These are phyloP conservation scores for Scleroderma citrinum DNA, from an alignment of 768 basidiomycete species.

Conservation along the genomic window DNA sequence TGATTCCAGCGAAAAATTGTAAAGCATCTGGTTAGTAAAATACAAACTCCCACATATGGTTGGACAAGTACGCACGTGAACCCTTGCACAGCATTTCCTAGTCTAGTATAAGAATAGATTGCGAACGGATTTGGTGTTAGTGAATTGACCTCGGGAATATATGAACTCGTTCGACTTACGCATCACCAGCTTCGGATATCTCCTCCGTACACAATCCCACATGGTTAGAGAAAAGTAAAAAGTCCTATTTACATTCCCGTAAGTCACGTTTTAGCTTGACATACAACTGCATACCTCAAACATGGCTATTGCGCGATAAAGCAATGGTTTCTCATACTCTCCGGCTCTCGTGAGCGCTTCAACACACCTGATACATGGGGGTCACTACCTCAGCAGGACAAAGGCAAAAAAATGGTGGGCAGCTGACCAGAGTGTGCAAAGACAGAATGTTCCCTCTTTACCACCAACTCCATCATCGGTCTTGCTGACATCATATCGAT, in stretches of 20 bases:
- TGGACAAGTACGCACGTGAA: slow-evolving; percentile 62
- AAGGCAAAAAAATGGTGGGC: not conserved
- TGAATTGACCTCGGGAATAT: not conserved
- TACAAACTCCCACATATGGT: not conserved
- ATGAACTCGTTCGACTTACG: slow-evolving; percentile 37
- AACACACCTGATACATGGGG: slow-evolving; percentile 51
- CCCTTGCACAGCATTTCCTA: slow-evolving; percentile 86
- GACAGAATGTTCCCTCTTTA: slow-evolving; percentile 90
- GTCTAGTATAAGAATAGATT: slow-evolving; percentile 39
- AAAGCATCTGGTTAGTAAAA: too few relatives aligned
- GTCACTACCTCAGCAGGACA: not conserved
- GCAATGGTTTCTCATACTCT: slow-evolving; percentile 60
- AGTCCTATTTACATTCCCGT: slow-evolving; percentile 43
- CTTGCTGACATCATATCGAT: slow-evolving; percentile 82
- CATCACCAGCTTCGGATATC: slow-evolving; percentile 81
- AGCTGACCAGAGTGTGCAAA: slow-evolving; percentile 75
- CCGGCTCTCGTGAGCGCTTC: slow-evolving; percentile 90
- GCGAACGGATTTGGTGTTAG: too few relatives aligned
- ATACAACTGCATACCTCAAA: slow-evolving; percentile 62
- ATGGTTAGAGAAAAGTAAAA: slow-evolving; percentile 79
- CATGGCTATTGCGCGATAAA: slow-evolving; percentile 72
- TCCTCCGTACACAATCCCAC: slow-evolving; percentile 84
- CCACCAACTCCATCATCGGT: slow-evolving; percentile 93
- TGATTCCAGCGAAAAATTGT: too few relatives aligned
- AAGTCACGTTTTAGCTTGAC: not conserved